Base-by-base conservation (phyloP, 2,329 filamentous ascomycete species). In the Dactylonectria estremocensis region DNA sequence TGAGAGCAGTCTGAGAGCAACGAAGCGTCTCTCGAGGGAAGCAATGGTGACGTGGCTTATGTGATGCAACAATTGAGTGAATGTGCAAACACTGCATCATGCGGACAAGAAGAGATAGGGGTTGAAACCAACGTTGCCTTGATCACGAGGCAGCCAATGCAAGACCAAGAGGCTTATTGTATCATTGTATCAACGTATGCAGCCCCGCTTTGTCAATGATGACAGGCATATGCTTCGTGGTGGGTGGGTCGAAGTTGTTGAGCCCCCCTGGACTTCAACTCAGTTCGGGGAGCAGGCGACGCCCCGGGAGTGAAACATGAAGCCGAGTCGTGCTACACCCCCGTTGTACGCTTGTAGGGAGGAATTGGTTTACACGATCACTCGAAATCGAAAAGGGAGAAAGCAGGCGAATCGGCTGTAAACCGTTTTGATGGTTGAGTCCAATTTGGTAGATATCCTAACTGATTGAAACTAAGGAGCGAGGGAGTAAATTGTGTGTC, bases 51-150 rank as follows among this genome's bases (percentile, higher is more conserved):
- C 45, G 55, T 64, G 57, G 45, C 45, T 55, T 18, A 43, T 49
- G 40, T 55, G 40, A 59, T 59, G 60, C 16, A 59, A 14, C 49
- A 4, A 14, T 45, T 52, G 33, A 56, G 33, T 59, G 45, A 31
- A 13, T 52, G 53, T 24, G n/a, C 49, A 54, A 31, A 18, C 20
- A 49, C 43, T 13, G 50, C 56, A 20, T 53, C 31, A 22, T 43
- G 56, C 60, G 62, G 63, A 45, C 24, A 33, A 59, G 16, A 20
- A 11, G 18, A 33, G 46, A 8, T 53, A 56, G n/a, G 58, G 37
- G 46, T 37, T 33, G 14, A 16, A 28, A 57, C 11, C 6, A 18
- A 40, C 28, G 22, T 53, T 37, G 49, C 28, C 49, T 54, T 52
- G 43, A 35, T 7, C 24, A n/a, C 22, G 37, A 56, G 43, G 52